Evolutionary conservation across 495 filamentous ascomycete species (phyloP), one percentile per base, ranked within the genome.

Genomic region (Penicillium longicatenatum): DNA sequence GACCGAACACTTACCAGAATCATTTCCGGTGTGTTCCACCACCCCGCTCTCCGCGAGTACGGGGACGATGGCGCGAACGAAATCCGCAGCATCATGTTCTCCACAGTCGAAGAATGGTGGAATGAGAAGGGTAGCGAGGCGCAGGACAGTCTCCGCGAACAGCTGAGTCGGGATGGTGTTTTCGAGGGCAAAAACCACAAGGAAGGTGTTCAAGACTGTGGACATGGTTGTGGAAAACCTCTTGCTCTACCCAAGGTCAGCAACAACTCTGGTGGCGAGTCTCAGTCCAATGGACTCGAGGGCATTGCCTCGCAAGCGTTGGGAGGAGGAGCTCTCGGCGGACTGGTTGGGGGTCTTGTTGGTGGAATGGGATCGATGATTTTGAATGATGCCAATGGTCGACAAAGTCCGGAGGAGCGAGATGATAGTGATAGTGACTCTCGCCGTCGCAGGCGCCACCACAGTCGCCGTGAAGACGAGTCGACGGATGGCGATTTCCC

Each of bases 221-320:
- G 92, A 22, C 92, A 96, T 70, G 92, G 92, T 44, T 94, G 91
- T 64, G 88, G 90, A 47, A 87, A 88, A 62, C 86, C 88, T 12
- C 67, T 91, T 5, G 73, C 82, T 21, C 81, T 89, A 68, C 79
- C 81, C 26, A 78, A 72, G 31, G 63, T 72, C 17, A 59, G 71
- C 2, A 53, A 70, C 46, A 71, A 69, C 42, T 70, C 68, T 30
- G 63, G 61, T 17, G 58, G 47, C 52, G 55, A 59, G 14, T 54
- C 69, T 48, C 48, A 67, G 19, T 51, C 68, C n/a, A 58, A 57
- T 46, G 72, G 71, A 14, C 59, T 82, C 31, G 71, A 70, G 41
- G 72, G 75, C 41, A 55, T 81, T 21, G 79, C 79, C 2, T 68
- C 66, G 21, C 64, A 80, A 50, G 78, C 75, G 14, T 64, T 77